Percentiles rank a stretch among this genome's conserved stretches.
Evolutionary conservation across 768 basidiomycete genomes (phyloP).

Genomic region (Plicaturopsis crispa): DNA sequence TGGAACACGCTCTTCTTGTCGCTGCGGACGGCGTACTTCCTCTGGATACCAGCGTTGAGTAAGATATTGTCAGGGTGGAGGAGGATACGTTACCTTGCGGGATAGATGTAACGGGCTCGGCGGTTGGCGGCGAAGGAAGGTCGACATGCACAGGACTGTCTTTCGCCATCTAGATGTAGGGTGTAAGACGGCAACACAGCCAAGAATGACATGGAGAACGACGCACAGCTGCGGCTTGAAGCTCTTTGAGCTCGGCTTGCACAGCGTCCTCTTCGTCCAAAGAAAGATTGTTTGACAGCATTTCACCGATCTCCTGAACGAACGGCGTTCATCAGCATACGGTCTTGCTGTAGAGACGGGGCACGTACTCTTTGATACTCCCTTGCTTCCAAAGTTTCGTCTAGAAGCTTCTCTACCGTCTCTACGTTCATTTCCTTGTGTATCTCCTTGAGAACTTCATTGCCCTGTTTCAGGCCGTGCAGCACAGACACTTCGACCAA

Average conservation of each 20-base stretch:
- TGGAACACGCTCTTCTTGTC: slow-evolving; percentile 16
- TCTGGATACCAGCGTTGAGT: slow-evolving; percentile 1
- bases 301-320: slow-evolving; percentile 81
- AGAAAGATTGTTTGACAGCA: slow-evolving; percentile 75
- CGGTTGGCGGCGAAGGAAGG: slow-evolving; percentile 50
- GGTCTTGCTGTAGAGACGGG: not conserved
- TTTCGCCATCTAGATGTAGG: slow-evolving; percentile 23
- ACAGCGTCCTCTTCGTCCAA: slow-evolving; percentile 93
- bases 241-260: slow-evolving; percentile 65
- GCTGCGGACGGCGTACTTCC: not conserved
- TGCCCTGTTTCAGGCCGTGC: slow-evolving; percentile 90
- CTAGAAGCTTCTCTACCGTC: slow-evolving; percentile 88
- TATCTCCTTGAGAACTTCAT: slow-evolving; percentile 86
- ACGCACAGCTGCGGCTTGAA: slow-evolving; percentile 62
- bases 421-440: slow-evolving; percentile 92
- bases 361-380: slow-evolving; percentile 77
- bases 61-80: not conserved
- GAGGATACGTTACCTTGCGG: slow-evolving; percentile 22
- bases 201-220: not conserved
- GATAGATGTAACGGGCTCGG: slow-evolving; percentile 26
- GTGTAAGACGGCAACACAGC: not conserved
- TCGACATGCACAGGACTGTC: slow-evolving; percentile 21
- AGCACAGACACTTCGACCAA: slow-evolving; percentile 88
- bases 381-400: slow-evolving; percentile 87
- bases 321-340: slow-evolving; percentile 2